Evolutionary conservation across 2,329 filamentous ascomycete genomes (phyloP).

Genomic region (Sporothrix curviconia): DNA sequence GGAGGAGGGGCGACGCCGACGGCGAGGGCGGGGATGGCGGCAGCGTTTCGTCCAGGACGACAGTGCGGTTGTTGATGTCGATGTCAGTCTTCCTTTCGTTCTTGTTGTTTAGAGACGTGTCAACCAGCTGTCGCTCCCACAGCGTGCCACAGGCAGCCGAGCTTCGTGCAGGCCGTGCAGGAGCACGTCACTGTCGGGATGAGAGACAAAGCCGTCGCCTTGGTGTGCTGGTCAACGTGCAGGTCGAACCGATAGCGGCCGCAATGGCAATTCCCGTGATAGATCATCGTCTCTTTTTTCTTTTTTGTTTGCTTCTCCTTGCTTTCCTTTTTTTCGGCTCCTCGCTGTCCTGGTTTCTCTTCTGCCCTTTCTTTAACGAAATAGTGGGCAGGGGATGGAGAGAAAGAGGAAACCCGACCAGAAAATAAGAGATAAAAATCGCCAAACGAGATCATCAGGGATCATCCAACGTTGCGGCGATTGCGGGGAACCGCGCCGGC

Average conservation of each 20-base stretch:
- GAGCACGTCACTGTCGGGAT: background rate
- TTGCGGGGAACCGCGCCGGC: background rate
- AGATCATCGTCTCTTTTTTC: background rate
- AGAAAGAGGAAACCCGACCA: too few species aligned
- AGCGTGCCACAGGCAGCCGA: conserved; percentile 7
- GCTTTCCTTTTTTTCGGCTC: too few species aligned
- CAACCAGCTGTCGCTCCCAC: background rate
- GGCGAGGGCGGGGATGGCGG: background rate
- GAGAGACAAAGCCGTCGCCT: background rate
- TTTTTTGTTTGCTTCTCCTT: background rate
- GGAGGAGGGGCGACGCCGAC: background rate
- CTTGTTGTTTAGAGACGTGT: background rate
- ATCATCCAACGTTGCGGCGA: conserved; percentile 1
- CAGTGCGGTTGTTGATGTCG: too few species aligned
- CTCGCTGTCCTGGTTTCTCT: too few species aligned
- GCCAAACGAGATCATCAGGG: background rate
- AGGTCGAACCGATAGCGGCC: conserved; percentile 15
- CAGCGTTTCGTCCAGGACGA: too few species aligned
- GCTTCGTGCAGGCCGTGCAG: conserved; percentile 10
- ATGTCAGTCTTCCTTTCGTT: background rate
- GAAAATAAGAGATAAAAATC: too few species aligned
- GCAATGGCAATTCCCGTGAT: conserved; percentile 16
- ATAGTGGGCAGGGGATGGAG: too few species aligned
- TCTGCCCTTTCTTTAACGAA: too few species aligned
- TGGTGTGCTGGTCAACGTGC: background rate